Evolutionary conservation across 495 filamentous ascomycete species (phyloP).

Genomic region (Tuber calosporum): DNA sequence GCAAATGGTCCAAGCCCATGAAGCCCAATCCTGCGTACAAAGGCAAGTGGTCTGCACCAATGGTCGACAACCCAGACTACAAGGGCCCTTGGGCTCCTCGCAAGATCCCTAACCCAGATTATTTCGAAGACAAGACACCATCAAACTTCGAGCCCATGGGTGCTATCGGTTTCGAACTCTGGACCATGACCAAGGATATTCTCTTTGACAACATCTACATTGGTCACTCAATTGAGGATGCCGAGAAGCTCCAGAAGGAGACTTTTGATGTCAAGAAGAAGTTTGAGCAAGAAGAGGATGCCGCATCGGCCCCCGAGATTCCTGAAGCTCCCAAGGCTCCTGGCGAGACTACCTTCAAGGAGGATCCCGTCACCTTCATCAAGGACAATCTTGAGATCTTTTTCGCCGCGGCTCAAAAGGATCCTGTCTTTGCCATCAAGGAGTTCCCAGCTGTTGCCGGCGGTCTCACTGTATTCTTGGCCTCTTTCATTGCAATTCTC

Average conservation of each 20-base stretch:
- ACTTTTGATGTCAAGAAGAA: slow-evolving; percentile 88
- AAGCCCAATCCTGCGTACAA: slow-evolving; percentile 97
- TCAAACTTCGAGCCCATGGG: slow-evolving; percentile 97
- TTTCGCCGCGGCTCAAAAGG: slow-evolving; percentile 71
- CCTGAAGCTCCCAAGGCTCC: slow-evolving; percentile 58
- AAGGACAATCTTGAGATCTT: slow-evolving; percentile 89
- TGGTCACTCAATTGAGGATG: slow-evolving; percentile 92
- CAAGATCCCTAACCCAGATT: slow-evolving; percentile 95
- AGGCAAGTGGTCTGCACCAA: slow-evolving; percentile 93
- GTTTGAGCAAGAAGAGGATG: slow-evolving; percentile 75
- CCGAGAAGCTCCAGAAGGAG: slow-evolving; percentile 79
- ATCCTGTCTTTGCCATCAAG: slow-evolving; percentile 85
- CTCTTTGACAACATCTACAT: slow-evolving; percentile 99
- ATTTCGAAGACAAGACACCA: slow-evolving; percentile 95
- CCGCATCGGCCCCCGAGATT: slow-evolving; percentile 71
- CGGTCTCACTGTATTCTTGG: slow-evolving; percentile 60
- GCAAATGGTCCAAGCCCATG: slow-evolving; percentile 83
- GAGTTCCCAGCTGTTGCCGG: slow-evolving; percentile 86
- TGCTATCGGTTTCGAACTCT: slow-evolving; percentile 96
- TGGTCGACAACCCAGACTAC: slow-evolving; percentile 97
- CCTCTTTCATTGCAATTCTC: slow-evolving; percentile 62
- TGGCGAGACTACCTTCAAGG: slow-evolving; percentile 68
- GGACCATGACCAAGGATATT: slow-evolving; percentile 99
- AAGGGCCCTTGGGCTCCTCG: slow-evolving; percentile 91
- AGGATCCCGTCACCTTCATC: slow-evolving; percentile 83